phyloP scores from a whole-genome alignment of 148 eudicot genomes.

The Chenopodium album region DNA sequence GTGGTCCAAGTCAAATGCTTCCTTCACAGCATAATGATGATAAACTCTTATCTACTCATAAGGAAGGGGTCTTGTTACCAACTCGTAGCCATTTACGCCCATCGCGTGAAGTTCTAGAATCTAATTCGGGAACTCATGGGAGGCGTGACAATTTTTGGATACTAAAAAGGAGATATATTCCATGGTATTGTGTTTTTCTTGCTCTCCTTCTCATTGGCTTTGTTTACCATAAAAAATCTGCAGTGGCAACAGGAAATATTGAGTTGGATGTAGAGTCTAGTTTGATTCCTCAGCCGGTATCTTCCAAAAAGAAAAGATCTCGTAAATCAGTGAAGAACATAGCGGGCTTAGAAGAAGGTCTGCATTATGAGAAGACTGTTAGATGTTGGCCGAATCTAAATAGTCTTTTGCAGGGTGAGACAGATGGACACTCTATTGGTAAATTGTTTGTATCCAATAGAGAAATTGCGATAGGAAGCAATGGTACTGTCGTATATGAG shows the following conservation, averaged over 20 bases:
- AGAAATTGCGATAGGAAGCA: conserved; percentile 96
- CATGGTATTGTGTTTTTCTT: conserved; percentile 32
- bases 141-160: conserved; percentile 25
- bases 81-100: conserved; percentile 28
- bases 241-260: conserved; percentile 19
- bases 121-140: conserved; percentile 19
- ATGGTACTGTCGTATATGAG: conserved; percentile 89
- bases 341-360: conserved; percentile 29
- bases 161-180: conserved; percentile 24
- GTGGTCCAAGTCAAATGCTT: conserved; percentile 24
- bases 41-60: conserved; percentile 27
- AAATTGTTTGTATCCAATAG: conserved; percentile 54
- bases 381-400: conserved; percentile 40
- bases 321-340: conserved; percentile 54
- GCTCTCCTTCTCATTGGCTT: conserved; percentile 33
- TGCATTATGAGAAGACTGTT: conserved; percentile 23
- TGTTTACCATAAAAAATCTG: conserved; percentile 20
- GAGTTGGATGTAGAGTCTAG: conserved; percentile 29
- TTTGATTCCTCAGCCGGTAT: conserved; percentile 29
- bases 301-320: conserved; percentile 57
- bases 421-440: conserved; percentile 61
- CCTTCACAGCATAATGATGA: conserved; percentile 36
- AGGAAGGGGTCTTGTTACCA: conserved; percentile 21
- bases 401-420: conserved; percentile 32
- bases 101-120: conserved; percentile 25